Evolutionary conservation across 2,329 filamentous ascomycete genomes (phyloP).

Genomic region (Fusarium euwallaceae): DNA sequence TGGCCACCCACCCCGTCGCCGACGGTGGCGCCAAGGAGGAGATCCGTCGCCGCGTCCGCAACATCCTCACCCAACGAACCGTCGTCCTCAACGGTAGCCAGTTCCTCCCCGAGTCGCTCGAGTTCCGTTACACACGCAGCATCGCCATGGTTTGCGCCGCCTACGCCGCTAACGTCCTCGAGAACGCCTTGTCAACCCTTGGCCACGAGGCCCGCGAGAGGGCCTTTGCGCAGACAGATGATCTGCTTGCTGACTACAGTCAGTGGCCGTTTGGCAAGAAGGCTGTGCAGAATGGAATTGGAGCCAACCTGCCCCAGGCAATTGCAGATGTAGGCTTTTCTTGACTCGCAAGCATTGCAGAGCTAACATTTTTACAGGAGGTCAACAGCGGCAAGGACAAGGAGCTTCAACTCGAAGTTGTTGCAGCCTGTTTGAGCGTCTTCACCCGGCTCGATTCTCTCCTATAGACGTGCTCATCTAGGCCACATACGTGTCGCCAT

Average conservation of each 20-base stretch:
- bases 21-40: constrained; percentile 98
- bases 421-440: constrained; percentile 95
- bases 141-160: constrained; percentile 97
- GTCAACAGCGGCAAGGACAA: constrained; percentile 89
- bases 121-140: constrained; percentile 93
- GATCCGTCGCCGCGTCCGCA: constrained; percentile 91
- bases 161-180: constrained; percentile 96
- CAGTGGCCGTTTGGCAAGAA: constrained; percentile 96
- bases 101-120: constrained; percentile 93
- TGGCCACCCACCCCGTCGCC: constrained; percentile 98
- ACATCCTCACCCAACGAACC: constrained; percentile 92
- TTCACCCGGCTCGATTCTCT: constrained; percentile 98
- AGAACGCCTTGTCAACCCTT: constrained; percentile 95
- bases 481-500: constrained; percentile 20
- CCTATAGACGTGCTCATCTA: constrained; percentile 67
- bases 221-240: constrained; percentile 97
- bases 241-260: constrained; percentile 94
- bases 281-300: constrained; percentile 83
- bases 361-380: constrained; percentile 65
- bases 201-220: constrained; percentile 94
- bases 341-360: not conserved
- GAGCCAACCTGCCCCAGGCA: constrained; percentile 90
- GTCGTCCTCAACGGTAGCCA: constrained; percentile 88
- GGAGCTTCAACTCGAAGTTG: constrained; percentile 96
- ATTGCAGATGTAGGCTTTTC: constrained; percentile 75